Evolutionary conservation across 2,329 filamentous ascomycete species (phyloP), one percentile per base, ranked within the genome.

Genomic region (Dactylella cylindrospora): DNA sequence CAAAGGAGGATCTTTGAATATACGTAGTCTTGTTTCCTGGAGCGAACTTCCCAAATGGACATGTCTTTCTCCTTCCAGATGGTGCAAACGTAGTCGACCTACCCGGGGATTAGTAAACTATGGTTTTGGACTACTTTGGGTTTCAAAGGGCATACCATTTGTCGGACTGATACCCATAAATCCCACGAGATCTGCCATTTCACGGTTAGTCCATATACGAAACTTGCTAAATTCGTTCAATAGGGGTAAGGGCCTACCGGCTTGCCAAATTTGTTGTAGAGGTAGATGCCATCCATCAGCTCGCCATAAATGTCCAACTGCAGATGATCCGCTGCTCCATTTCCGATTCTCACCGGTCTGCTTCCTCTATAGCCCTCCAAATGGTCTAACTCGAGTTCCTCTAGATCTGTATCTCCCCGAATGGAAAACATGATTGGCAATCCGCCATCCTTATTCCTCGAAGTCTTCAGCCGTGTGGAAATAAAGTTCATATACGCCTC

Each of bases 1-100:
- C 86, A 90, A 17, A 90, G 78, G 83, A 90, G 87, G 65, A 90
- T 79, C 70, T 90, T 88, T n/a, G 84, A 87, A 72, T 90, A 90
- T 10, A 84, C 81, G 67, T 89, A 90, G 69, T 88, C 81, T 71
- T 89, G 85, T 70, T 85, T 85, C 68, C 83, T 75, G 66, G 86
- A 86, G 33, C 86, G 80, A 4, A 88, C 85, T 71, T 90, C 86
- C 86, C 86, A 90, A 68, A 90, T 90, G 2, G 84, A 88, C 85
- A 89, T 89, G 69, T 90, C 86, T 68, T 74, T 73, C 77, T 81
- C 74, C 53, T 83, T 73, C 70, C 83, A 79, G 47, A 89, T 81
- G 0, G 79, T 82, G 64, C 88, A 76, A 29, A 88, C 84, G 67
- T 86, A 86, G 69, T 89, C 84, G 29, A 75, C 74, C 57, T 62